Evolutionary conservation across 1,284 basidiomycete genomes (phyloP).

Genomic region (Lentinus polychrous): DNA sequence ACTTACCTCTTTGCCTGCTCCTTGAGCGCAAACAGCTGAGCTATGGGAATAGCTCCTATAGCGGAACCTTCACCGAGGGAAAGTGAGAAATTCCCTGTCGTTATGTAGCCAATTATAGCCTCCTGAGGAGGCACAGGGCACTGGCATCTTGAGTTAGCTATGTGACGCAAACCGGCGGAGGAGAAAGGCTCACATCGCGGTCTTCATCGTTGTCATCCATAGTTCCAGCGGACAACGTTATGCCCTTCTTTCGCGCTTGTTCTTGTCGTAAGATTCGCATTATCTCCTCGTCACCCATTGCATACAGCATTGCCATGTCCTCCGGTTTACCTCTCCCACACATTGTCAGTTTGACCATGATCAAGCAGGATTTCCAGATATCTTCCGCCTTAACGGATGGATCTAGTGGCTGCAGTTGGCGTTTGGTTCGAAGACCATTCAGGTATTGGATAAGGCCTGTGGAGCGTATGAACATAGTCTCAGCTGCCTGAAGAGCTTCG

Average conservation of each 20-base stretch:
- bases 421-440: slow-evolving; percentile 52
- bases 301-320: slow-evolving; percentile 68
- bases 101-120: slow-evolving; percentile 70
- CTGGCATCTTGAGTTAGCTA: slow-evolving; percentile 10
- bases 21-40: slow-evolving; percentile 43
- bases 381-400: slow-evolving; percentile 28
- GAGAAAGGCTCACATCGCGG: slow-evolving; percentile 8
- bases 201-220: slow-evolving; percentile 17
- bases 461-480: slow-evolving; percentile 34
- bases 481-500: slow-evolving; percentile 37
- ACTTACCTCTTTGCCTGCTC: slow-evolving; percentile 45
- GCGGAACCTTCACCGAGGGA: slow-evolving; percentile 69
- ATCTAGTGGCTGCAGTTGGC: slow-evolving; percentile 36
- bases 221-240: not conserved
- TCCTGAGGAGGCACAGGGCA: slow-evolving; percentile 32
- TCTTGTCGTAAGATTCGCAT: slow-evolving; percentile 19
- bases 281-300: slow-evolving; percentile 52
- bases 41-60: slow-evolving; percentile 62
- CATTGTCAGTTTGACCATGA: slow-evolving; percentile 57
- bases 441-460: slow-evolving; percentile 44
- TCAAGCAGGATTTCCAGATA: slow-evolving; percentile 52
- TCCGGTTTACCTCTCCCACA: slow-evolving; percentile 64
- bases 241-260: slow-evolving; percentile 22
- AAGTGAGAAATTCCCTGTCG: slow-evolving; percentile 75
- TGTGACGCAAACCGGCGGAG: not conserved